phyloP scores from a whole-genome alignment of 768 basidiomycete species.

The Phaeolepiota aurea region DNA sequence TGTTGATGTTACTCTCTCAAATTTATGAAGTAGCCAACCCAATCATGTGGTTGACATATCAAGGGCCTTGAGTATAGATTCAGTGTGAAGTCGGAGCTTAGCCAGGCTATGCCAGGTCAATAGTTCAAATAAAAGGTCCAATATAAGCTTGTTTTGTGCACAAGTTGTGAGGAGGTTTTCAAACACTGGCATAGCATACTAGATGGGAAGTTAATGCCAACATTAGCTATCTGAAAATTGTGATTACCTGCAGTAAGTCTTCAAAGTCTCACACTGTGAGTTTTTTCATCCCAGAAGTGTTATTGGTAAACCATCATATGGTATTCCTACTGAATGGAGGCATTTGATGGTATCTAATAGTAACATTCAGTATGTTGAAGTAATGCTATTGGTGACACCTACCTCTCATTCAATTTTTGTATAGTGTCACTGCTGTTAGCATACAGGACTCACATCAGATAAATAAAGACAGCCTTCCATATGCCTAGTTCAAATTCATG shows the following conservation, averaged over 20 bases:
- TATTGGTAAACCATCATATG: slow-evolving; percentile 13
- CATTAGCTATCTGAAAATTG: no score
- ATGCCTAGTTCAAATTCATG: slow-evolving; percentile 28
- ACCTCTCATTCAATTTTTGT: slow-evolving; percentile 11
- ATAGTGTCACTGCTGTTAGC: slow-evolving; percentile 5
- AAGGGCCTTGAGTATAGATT: slow-evolving; percentile 2
- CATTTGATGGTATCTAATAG: slow-evolving; percentile 12
- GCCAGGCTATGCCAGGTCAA: slow-evolving; percentile 6
- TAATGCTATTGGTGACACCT: not conserved
- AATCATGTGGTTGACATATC: slow-evolving; percentile 1
- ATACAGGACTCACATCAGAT: slow-evolving; percentile 23
- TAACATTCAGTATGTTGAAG: not conserved
- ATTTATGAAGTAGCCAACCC: not conserved
- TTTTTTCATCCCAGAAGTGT: slow-evolving; percentile 18
- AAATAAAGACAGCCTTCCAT: slow-evolving; percentile 24
- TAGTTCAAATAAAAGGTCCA: slow-evolving; percentile 1
- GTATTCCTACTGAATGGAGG: slow-evolving; percentile 16
- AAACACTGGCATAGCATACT: slow-evolving; percentile 11
- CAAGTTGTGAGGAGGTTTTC: slow-evolving; percentile 5
- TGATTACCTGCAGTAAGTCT: slow-evolving; percentile 19
- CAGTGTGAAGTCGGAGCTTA: slow-evolving; percentile 6
- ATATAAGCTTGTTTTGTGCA: slow-evolving; percentile 1
- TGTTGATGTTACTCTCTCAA: not conserved
- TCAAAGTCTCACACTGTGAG: slow-evolving; percentile 21
- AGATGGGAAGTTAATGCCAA: not conserved